Conservation (phyloP, 345 rosid genomes). For the Arabidopsis arenosa region DNA sequence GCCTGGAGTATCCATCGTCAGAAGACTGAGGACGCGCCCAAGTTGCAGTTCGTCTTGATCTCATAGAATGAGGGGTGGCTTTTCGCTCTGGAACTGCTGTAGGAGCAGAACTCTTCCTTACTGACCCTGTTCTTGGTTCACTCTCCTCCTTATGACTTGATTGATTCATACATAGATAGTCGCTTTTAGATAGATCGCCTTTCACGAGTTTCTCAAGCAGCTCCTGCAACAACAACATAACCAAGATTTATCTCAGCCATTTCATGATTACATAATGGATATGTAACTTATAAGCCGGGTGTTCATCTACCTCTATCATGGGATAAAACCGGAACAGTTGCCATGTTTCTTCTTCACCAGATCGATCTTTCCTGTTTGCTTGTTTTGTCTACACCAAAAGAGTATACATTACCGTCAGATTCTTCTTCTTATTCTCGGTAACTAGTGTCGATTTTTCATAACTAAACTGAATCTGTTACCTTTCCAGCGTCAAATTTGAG, state of each 20-base stretch:
- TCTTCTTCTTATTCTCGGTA: background rate
- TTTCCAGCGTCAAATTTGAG: slow-evolving; percentile 84
- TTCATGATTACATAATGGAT: background rate
- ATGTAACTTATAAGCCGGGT: background rate
- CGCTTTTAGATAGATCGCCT: slow-evolving; percentile 70
- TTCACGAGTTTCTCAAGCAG: slow-evolving; percentile 74
- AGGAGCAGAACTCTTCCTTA: slow-evolving; percentile 48
- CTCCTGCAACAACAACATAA: slow-evolving; percentile 56
- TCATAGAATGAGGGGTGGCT: slow-evolving; percentile 77
- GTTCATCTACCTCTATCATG: slow-evolving; percentile 72
- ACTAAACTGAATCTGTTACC: slow-evolving; percentile 48
- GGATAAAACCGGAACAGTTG: slow-evolving; percentile 90
- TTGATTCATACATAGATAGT: slow-evolving; percentile 61
- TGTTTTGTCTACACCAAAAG: slow-evolving; percentile 66
- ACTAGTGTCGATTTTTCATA: background rate
- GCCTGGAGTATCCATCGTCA: slow-evolving; percentile 91
- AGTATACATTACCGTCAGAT: slow-evolving; percentile 18
- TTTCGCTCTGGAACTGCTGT: slow-evolving; percentile 58
- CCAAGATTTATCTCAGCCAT: slow-evolving; percentile 26
- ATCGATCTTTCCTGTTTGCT: slow-evolving; percentile 83
- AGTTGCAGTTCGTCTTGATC: slow-evolving; percentile 84
- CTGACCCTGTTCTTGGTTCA: slow-evolving; percentile 47
- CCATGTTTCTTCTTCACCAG: slow-evolving; percentile 94
- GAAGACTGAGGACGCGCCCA: slow-evolving; percentile 78
- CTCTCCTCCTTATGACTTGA: slow-evolving; percentile 46